A percentile compares a stretch with the other conserved stretches of the same genome.
These are phyloP conservation scores for Daedaleopsis nitida DNA, from an alignment of 768 basidiomycete species.

Conservation along the genomic window DNA sequence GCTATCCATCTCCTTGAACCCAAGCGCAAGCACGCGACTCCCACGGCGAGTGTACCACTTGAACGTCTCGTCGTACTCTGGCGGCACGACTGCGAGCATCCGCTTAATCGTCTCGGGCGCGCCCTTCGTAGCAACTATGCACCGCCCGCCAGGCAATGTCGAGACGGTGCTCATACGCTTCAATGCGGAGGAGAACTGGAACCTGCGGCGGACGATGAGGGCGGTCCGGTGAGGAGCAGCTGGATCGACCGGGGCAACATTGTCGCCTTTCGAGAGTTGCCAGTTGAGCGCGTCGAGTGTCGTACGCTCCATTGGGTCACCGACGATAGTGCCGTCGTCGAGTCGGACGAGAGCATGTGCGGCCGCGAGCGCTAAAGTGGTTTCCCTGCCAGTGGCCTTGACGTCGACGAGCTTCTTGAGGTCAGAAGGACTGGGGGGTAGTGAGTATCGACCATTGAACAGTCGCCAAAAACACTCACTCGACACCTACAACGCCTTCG, in stretches of 20 bases:
- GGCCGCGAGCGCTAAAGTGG: conserved; percentile 85
- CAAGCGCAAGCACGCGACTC: conserved; percentile 91
- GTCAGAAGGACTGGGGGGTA: conserved; percentile 51
- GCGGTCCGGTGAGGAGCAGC: conserved; percentile 57
- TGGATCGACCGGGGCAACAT: conserved; percentile 57
- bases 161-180: conserved; percentile 97
- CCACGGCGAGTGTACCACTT: conserved; percentile 94
- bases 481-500: conserved; percentile 89
- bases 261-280: conserved; percentile 77
- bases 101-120: conserved; percentile 95
- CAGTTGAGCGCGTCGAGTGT: conserved; percentile 91
- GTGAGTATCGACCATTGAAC: not conserved
- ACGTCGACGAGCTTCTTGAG: conserved; percentile 74
- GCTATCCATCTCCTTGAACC: conserved; percentile 78
- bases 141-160: conserved; percentile 58
- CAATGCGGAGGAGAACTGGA: conserved; percentile 96
- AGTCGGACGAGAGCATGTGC: conserved; percentile 94
- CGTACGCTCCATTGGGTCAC: conserved; percentile 99
- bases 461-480: conserved; percentile 52
- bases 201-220: conserved; percentile 82
- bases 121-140: conserved; percentile 84
- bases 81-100: conserved; percentile 78
- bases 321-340: conserved; percentile 92
- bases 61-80: conserved; percentile 89
- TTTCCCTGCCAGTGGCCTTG: conserved; percentile 73